Percentiles rank a stretch among this genome's conserved stretches.
Conservation (phyloP, 2,329 filamentous ascomycete genomes). For the Arthrinium puccinioides region DNA sequence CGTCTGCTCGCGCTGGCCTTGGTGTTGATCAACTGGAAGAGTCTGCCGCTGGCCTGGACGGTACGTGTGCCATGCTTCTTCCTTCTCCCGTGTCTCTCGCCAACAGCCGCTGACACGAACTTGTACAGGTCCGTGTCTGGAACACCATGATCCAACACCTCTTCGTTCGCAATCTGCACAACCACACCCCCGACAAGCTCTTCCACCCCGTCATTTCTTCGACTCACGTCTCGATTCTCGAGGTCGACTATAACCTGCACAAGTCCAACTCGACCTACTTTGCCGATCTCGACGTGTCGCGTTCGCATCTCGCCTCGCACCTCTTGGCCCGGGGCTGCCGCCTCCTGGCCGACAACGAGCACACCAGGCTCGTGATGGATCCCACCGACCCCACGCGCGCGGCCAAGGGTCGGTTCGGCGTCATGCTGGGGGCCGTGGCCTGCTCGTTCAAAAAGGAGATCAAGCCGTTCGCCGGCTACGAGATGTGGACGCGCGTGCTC, state of each 20-base stretch:
- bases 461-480: conserved; percentile 58
- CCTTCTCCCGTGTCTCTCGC: not conserved
- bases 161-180: conserved; percentile 38
- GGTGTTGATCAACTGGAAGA: conserved; percentile 63
- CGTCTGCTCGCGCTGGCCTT: conserved; percentile 48
- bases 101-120: not conserved
- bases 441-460: conserved; percentile 72
- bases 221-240: conserved; percentile 61
- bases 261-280: conserved; percentile 85
- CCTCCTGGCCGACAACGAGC: conserved; percentile 39
- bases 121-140: conserved; percentile 46
- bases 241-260: conserved; percentile 83
- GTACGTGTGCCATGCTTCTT: conserved; percentile 35
- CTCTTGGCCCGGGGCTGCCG: conserved; percentile 54
- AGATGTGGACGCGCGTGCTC: conserved; percentile 66
- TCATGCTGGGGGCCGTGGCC: conserved; percentile 66
- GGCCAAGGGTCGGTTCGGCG: conserved; percentile 46
- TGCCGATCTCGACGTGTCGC: conserved; percentile 73
- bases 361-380: conserved; percentile 42
- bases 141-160: conserved; percentile 49
- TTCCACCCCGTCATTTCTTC: conserved; percentile 65
- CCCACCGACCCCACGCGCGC: conserved; percentile 35
- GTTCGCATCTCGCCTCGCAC: conserved; percentile 71
- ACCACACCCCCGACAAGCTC: conserved; percentile 53
- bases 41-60: conserved; percentile 68